Conservation (phyloP, 2,329 filamentous ascomycete species). For the Botrytis porri region DNA sequence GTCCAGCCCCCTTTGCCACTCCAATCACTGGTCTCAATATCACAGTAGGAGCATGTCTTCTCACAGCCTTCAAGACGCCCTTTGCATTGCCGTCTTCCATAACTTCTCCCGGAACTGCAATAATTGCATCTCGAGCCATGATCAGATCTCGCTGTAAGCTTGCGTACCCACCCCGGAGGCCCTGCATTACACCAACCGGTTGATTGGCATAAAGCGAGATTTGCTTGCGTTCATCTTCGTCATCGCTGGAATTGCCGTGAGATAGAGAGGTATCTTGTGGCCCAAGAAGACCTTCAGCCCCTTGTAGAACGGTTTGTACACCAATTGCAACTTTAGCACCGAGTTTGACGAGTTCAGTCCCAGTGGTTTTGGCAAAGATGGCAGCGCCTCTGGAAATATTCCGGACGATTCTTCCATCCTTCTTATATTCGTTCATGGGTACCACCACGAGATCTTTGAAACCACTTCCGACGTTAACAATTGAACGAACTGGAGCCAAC, state of each 20-base stretch:
- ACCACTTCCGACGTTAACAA: slow-evolving; percentile 88
- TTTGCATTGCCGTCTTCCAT: slow-evolving; percentile 81
- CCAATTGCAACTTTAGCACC: slow-evolving; percentile 93
- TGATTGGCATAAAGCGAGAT: slow-evolving; percentile 94
- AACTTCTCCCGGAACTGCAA: slow-evolving; percentile 88
- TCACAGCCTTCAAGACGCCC: slow-evolving; percentile 75
- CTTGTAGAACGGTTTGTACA: slow-evolving; percentile 88
- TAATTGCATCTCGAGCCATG: slow-evolving; percentile 83
- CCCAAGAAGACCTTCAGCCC: slow-evolving; percentile 75
- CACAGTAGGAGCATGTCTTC: slow-evolving; percentile 84
- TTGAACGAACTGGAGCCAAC: slow-evolving; percentile 80
- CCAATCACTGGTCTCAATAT: slow-evolving; percentile 89
- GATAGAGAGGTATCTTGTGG: slow-evolving; percentile 40
- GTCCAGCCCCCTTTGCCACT: slow-evolving; percentile 81
- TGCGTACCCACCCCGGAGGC: slow-evolving; percentile 76
- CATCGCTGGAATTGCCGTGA: slow-evolving; percentile 52
- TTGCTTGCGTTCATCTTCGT: slow-evolving; percentile 70
- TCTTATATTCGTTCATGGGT: slow-evolving; percentile 87
- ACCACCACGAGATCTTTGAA: slow-evolving; percentile 84
- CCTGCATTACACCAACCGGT: slow-evolving; percentile 83
- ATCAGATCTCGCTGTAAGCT: slow-evolving; percentile 85
- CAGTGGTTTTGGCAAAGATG: slow-evolving; percentile 89
- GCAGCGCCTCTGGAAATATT: slow-evolving; percentile 88
- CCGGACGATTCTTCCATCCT: slow-evolving; percentile 87
- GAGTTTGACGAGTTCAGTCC: slow-evolving; percentile 88